Conservation (phyloP, 306 rosid genomes). For the Rubus parviflorus region DNA sequence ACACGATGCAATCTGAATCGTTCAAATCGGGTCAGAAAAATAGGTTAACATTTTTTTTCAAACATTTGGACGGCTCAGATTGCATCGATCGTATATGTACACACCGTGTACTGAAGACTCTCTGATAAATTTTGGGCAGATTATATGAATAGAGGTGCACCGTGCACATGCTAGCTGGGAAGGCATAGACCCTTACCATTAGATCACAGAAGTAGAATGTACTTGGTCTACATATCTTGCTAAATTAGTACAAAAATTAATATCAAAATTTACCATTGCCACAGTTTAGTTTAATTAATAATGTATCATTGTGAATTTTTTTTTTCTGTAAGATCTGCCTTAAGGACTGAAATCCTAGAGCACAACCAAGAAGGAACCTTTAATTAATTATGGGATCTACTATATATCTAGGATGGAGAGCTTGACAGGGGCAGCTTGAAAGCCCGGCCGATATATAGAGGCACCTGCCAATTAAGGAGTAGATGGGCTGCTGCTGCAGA, state of each 20-base stretch:
- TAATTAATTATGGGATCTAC: too few relatives aligned
- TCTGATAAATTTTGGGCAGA: too few relatives aligned
- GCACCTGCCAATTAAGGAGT: not conserved
- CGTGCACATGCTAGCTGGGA: not conserved
- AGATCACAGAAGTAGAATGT: not conserved
- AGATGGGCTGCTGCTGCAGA: not conserved
- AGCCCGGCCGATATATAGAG: slow-evolving; percentile 1
- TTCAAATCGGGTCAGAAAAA: too few relatives aligned
- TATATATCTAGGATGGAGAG: too few relatives aligned
- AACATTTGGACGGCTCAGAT: too few relatives aligned
- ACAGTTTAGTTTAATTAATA: not conserved
- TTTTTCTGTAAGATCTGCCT: not conserved
- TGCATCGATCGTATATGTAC: too few relatives aligned
- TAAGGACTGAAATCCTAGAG: not conserved
- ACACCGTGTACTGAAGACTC: too few relatives aligned
- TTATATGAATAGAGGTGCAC: too few relatives aligned
- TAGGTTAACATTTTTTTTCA: too few relatives aligned
- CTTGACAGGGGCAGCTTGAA: not conserved
- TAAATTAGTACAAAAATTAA: not conserved
- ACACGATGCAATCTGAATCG: too few relatives aligned
- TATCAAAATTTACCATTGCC: too few relatives aligned
- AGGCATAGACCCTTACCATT: not conserved
- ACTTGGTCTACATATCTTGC: too few relatives aligned
- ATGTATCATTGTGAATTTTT: not conserved
- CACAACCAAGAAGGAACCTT: not conserved